Base-by-base conservation (phyloP, 805 yeast species). In the Saccharomycopsis oosterbeekiorum region DNA sequence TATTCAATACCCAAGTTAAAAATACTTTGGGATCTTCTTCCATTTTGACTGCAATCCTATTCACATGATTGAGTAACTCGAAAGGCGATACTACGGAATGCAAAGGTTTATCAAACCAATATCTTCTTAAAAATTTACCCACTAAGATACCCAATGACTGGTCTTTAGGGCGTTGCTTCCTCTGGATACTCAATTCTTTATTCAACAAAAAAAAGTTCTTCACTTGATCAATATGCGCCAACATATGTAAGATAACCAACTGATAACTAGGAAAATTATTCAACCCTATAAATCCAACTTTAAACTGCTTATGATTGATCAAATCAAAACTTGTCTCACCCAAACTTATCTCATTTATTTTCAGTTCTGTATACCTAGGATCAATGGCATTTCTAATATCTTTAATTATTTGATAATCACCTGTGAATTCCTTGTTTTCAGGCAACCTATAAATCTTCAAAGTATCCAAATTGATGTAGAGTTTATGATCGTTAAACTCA, bases 21-120 rank as follows among this genome's bases (percentile, higher is more conserved):
- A 88, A 82, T 14, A 72, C 73, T 63, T 80, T 81, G 1, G 94
- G 93, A 53, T 82, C 81, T 2, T 69, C 69, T 37, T 73, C 73
- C 5, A 76, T 55, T 2, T 76, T 68, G 14, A 21, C 36, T 19
- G 41, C 58, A 15, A 53, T 15, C n/a, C 69, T 60, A 1, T 79
- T 70, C 4, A 85, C 70, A 63, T 73, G 74, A 62, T 83, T 83
- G 55, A 85, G 68, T 8, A 89, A 71, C 58, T 85, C 89, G 68
- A 83, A 86, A 0, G 89, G 85, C 0, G 93, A 84, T 1, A 87
- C 75, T 67, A 86, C 89, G 2, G 78, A 70, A 65, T 79, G 82
- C 70, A 83, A 84, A 24, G 88, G 74, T 50, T 73, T 72, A 0
- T 78, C 73, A 4, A 85, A 86, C 92, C 93, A 89, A 10, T 86